Percentiles rank a stretch among this genome's conserved stretches.
These are phyloP conservation scores for Boletus rubropictus DNA, from an alignment of 768 basidiomycete genomes.

Conservation along the genomic window DNA sequence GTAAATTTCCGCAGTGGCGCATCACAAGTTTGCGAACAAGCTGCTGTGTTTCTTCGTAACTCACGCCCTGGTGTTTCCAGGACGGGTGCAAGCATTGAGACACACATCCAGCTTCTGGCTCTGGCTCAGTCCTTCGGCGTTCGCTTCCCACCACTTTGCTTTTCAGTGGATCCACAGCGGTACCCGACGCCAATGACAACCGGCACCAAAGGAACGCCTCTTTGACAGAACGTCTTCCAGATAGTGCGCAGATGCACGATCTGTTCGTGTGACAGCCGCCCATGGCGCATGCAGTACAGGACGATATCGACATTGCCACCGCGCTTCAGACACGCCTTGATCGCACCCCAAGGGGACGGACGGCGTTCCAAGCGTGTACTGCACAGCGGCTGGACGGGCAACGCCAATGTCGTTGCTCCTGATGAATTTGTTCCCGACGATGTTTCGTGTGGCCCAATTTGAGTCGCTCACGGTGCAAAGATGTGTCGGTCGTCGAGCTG, in stretches of 20 bases:
- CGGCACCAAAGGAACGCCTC: constrained; percentile 13
- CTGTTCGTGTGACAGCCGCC: constrained; percentile 29
- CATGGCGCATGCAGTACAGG: constrained; percentile 34
- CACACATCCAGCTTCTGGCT: constrained; percentile 16
- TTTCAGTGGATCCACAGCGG: constrained; percentile 13
- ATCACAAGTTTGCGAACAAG: constrained; percentile 11
- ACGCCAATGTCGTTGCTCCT: constrained; percentile 20
- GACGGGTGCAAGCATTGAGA: constrained; percentile 20
- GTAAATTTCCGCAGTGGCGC: constrained; percentile 6
- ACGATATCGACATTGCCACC: constrained; percentile 24
- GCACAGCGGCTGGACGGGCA: constrained; percentile 10
- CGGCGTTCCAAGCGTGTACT: constrained; percentile 17
- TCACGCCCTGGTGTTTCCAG: constrained; percentile 13
- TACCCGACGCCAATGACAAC: constrained; percentile 13
- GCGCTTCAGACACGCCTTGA: constrained; percentile 12
- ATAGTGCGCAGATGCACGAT: constrained; percentile 31
- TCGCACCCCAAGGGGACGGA: constrained; percentile 11
- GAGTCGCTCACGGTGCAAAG: background rate
- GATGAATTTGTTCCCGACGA: constrained; percentile 36
- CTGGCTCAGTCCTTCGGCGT: constrained; percentile 10
- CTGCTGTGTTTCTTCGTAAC: constrained; percentile 17
- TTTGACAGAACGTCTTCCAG: constrained; percentile 12
- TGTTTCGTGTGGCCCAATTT: no score
- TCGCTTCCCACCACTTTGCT: constrained; percentile 19
- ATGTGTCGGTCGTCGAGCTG: background rate